phyloP scores from a whole-genome alignment of 2,329 filamentous ascomycete genomes.

The Esteya vermicola region DNA sequence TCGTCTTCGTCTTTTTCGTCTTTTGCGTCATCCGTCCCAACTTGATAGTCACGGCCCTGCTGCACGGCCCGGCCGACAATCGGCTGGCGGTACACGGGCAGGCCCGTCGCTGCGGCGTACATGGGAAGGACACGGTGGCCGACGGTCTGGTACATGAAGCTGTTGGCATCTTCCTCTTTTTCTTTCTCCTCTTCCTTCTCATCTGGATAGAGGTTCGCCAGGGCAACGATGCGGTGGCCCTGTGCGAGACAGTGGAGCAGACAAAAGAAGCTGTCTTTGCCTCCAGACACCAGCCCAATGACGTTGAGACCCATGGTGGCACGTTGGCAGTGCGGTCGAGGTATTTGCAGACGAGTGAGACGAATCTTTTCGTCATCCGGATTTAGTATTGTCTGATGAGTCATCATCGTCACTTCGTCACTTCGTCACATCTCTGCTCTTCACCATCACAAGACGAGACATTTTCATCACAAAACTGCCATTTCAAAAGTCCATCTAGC shows the following conservation, averaged over 20 bases:
- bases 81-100: slow-evolving; percentile 71
- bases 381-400: too few relatives aligned
- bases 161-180: slow-evolving; percentile 39
- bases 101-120: slow-evolving; percentile 61
- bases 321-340: not conserved
- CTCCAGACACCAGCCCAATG: slow-evolving; percentile 85
- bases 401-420: too few relatives aligned
- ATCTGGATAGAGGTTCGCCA: slow-evolving; percentile 79
- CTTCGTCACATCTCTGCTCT: too few relatives aligned
- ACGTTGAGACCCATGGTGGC: slow-evolving; percentile 42
- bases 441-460: too few relatives aligned
- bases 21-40: slow-evolving; percentile 7
- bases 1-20: slow-evolving; percentile 12
- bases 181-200: slow-evolving; percentile 3
- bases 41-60: slow-evolving; percentile 54
- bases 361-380: too few relatives aligned
- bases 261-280: slow-evolving; percentile 93
- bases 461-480: too few relatives aligned
- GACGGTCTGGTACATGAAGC: slow-evolving; percentile 99
- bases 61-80: slow-evolving; percentile 62
- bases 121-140: slow-evolving; percentile 78
- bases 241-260: slow-evolving; percentile 79
- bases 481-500: too few relatives aligned
- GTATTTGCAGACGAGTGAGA: too few relatives aligned
- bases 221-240: slow-evolving; percentile 70